These are phyloP conservation scores for Exophiala sp. DNA, from an alignment of 2,329 filamentous ascomycete genomes.

Conservation along the genomic window DNA sequence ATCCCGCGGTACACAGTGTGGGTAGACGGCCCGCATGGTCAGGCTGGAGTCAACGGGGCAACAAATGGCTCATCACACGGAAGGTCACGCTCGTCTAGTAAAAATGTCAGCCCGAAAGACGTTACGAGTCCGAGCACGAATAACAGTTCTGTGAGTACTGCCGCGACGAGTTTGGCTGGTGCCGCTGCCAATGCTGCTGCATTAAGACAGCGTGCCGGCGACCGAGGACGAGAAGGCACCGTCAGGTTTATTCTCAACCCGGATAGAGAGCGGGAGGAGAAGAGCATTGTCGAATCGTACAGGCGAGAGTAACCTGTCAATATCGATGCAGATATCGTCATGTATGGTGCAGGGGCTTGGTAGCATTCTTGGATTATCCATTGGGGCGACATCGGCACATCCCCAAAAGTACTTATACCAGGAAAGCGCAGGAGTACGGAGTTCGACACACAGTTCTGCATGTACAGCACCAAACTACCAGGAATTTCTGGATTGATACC, in stretches of 20 bases:
- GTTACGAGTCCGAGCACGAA: constrained; percentile 19
- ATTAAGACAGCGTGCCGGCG: constrained; percentile 32
- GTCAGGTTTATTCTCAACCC: constrained; percentile 86
- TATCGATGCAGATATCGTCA: too few relatives aligned
- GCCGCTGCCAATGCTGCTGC: constrained; percentile 7
- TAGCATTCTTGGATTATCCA: too few relatives aligned
- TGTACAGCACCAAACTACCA: too few relatives aligned
- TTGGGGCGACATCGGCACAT: too few relatives aligned
- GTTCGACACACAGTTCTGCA: too few relatives aligned
- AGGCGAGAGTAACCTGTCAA: neutral
- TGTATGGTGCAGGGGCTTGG: too few relatives aligned
- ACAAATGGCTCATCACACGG: neutral
- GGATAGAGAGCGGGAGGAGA: constrained; percentile 69
- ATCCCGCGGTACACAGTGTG: constrained; percentile 62
- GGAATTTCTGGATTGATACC: too few relatives aligned
- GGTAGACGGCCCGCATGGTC: constrained; percentile 33
- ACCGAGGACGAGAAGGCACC: constrained; percentile 63
- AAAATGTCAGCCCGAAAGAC: constrained; percentile 23
- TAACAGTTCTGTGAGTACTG: constrained; percentile 1
- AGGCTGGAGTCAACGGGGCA: neutral
- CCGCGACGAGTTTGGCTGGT: constrained; percentile 8
- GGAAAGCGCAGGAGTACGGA: too few relatives aligned
- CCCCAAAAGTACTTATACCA: too few relatives aligned
- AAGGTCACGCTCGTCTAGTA: constrained; percentile 2
- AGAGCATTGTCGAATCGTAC: constrained; percentile 60